Evolutionary conservation across 2,329 filamentous ascomycete species (phyloP), one percentile per base, ranked within the genome.

Genomic region (Penicillium sp.): DNA sequence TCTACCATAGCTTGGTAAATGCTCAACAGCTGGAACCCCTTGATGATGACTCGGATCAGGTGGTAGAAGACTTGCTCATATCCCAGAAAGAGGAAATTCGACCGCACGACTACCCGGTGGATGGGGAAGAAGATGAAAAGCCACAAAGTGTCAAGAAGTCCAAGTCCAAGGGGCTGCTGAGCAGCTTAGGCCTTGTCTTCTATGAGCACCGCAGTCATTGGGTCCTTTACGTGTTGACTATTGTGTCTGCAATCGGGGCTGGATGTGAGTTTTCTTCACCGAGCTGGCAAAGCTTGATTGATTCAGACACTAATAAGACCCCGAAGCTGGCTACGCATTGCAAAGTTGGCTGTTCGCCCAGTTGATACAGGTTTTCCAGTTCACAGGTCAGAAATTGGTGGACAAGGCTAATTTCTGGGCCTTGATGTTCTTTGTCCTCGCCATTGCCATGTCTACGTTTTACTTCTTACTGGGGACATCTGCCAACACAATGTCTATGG

Each of bases 1-100:
- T 88, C 16, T 93, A 93, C 64, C 81, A 81, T 36, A 81, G 81
- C 2, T 81, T 92, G 5, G 89, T 92, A 1, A 76, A 80, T 4
- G 80, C 76, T 7, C 70, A 71, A 43, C 58, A 61, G 16, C 62
- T 72, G 14, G 66, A 65, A 10, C 56, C 62, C 32, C n/a, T 54
- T 42, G 47, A n/a, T 8, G 52, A 29, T 21, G 9, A 27, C 14
- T 9, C 36, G 21, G 45, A 48, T 10, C 11, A n/a, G 2, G 43
- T 29, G 2, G 16, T 21, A 3, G 13, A 36, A 14, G 27, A 1
- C 2, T 49, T 32, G 6, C 31, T 49, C 22, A 9, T n/a, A 13
- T 31, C 42, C n/a, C 24, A 24, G 16, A 52, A 52, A 18, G 43
- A 52, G n/a, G 50, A 48, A 22, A 32, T 43, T 22, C 13, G 2